Evolutionary conservation across 345 rosid species (phyloP).

Genomic region (Bruguiera gymnorhiza): DNA sequence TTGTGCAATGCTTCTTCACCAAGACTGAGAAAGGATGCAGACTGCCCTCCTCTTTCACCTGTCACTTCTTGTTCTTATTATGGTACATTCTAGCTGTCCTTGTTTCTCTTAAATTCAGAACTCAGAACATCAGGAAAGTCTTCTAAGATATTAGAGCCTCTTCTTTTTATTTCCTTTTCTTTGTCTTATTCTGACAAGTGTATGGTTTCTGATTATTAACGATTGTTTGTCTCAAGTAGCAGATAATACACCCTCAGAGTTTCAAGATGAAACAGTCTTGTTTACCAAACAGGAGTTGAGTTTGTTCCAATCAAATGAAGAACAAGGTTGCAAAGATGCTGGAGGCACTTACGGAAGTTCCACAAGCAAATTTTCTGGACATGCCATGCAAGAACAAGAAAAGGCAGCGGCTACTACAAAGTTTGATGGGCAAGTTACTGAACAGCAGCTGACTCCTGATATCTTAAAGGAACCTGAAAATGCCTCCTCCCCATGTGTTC

Average conservation of each 20-base stretch:
- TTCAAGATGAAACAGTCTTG: slow-evolving; percentile 1
- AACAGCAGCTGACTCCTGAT: neutral
- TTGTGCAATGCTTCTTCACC: neutral
- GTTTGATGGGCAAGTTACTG: neutral
- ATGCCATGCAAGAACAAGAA: slow-evolving; percentile 5
- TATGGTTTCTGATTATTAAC: neutral
- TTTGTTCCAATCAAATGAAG: slow-evolving; percentile 9
- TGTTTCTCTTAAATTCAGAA: neutral
- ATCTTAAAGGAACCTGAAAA: slow-evolving; percentile 2
- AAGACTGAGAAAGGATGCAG: neutral
- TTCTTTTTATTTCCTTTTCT: neutral
- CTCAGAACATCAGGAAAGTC: neutral
- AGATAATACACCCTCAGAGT: neutral
- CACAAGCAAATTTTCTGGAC: neutral
- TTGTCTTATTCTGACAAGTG: neutral
- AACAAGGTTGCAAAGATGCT: neutral
- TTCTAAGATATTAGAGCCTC: neutral
- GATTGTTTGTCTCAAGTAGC: neutral
- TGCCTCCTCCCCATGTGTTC: neutral
- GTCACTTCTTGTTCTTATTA: neutral
- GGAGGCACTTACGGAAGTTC: neutral
- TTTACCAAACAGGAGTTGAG: slow-evolving; percentile 16
- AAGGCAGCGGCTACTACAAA: neutral
- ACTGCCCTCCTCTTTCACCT: slow-evolving; percentile 2
- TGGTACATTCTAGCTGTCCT: neutral